phyloP scores from a whole-genome alignment of 2,329 filamentous ascomycete species.

The Talaromyces amestolkiae region DNA sequence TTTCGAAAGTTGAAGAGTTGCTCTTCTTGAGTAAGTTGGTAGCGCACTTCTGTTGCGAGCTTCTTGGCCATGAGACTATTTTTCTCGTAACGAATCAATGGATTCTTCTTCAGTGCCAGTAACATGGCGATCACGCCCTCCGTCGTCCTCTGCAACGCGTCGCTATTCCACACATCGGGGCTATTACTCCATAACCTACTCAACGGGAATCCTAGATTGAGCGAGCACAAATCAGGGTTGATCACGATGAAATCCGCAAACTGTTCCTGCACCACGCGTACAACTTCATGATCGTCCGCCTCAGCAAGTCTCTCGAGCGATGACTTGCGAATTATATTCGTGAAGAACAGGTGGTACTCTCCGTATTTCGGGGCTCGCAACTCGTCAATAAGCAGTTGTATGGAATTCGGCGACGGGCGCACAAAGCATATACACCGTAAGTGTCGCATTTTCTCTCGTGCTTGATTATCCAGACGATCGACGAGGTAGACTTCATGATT shows the following conservation, averaged over 20 bases:
- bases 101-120: slow-evolving; percentile 92
- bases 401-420: slow-evolving; percentile 85
- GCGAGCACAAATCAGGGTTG: slow-evolving; percentile 87
- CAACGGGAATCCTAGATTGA: slow-evolving; percentile 69
- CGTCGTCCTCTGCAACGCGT: slow-evolving; percentile 78
- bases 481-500: slow-evolving; percentile 98
- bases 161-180: slow-evolving; percentile 86
- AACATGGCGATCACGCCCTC: slow-evolving; percentile 84
- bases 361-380: slow-evolving; percentile 94
- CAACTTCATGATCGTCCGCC: slow-evolving; percentile 95
- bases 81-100: slow-evolving; percentile 87
- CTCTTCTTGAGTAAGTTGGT: slow-evolving; percentile 91
- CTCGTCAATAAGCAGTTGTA: slow-evolving; percentile 92
- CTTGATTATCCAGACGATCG: slow-evolving; percentile 85
- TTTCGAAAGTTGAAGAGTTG: slow-evolving; percentile 95
- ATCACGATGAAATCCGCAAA: slow-evolving; percentile 95
- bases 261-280: slow-evolving; percentile 89
- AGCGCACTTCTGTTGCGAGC: slow-evolving; percentile 85
- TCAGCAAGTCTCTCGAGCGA: slow-evolving; percentile 90
- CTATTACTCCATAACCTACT: slow-evolving; percentile 76
- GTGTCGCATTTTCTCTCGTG: slow-evolving; percentile 96
- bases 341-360: slow-evolving; percentile 96
- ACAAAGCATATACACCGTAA: slow-evolving; percentile 90
- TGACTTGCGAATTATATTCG: slow-evolving; percentile 96
- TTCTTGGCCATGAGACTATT: slow-evolving; percentile 90